Percentiles rank a stretch among this genome's conserved stretches.
Conservation (phyloP, 768 basidiomycete species). For the Melanogaster broomeanus region DNA sequence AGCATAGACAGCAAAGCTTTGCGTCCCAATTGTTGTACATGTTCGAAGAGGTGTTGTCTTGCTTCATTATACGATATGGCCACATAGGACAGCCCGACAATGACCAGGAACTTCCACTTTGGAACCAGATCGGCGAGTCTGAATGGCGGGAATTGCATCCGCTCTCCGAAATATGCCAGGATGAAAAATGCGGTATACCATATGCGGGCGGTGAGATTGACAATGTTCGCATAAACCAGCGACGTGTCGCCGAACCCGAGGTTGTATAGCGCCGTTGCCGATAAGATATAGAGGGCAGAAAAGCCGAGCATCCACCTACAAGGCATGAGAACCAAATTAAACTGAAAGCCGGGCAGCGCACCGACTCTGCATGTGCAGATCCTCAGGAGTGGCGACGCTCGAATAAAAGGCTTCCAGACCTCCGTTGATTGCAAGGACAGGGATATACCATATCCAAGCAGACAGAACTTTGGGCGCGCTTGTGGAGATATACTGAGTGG, state of each 20-base stretch:
- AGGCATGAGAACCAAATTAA: conserved; percentile 1
- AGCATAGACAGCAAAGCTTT: conserved; percentile 19
- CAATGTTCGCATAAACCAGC: conserved; percentile 76
- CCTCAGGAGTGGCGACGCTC: conserved; percentile 65
- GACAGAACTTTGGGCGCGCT: conserved; percentile 78
- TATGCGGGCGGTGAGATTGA: conserved; percentile 64
- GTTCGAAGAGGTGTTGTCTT: conserved; percentile 13
- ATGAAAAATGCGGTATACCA: conserved; percentile 57
- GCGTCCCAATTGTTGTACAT: conserved; percentile 14
- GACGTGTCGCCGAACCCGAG: conserved; percentile 61
- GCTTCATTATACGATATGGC: conserved; percentile 20
- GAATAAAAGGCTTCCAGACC: conserved; percentile 89
- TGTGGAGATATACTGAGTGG: conserved; percentile 65
- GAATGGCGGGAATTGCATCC: conserved; percentile 14
- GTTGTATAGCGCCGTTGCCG: conserved; percentile 49
- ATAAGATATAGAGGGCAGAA: conserved; percentile 64
- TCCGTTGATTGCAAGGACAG: conserved; percentile 88
- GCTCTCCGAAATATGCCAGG: conserved; percentile 44
- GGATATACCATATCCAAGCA: conserved; percentile 88
- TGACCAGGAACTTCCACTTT: conserved; percentile 26
- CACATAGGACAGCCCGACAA: conserved; percentile 23
- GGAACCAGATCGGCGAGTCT: conserved; percentile 18
- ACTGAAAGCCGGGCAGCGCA: conserved; percentile 24
- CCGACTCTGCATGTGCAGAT: conserved; percentile 72
- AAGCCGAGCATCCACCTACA: conserved; percentile 76